Base-by-base conservation (phyloP, 805 yeast species). In the Priceomyces carsonii region DNA sequence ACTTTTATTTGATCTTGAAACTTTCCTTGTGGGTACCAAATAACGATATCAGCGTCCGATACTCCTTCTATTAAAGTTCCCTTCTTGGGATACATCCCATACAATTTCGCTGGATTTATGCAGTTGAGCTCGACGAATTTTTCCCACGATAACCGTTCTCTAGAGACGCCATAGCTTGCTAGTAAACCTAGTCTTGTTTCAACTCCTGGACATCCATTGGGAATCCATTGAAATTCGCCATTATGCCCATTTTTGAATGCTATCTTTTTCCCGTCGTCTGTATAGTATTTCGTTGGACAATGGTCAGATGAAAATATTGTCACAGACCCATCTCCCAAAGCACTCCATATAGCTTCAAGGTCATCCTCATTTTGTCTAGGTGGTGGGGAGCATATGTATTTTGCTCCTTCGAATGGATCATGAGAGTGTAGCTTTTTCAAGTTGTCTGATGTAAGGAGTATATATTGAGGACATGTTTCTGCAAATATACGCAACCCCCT, bases 401-500 rank as follows among this genome's bases (percentile, higher is more conserved):
- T 72, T 8, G 78, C 76, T 6, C 77, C 77, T 39, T 62, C 67
- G 42, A 69, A 72, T 5, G 27, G 24, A 21, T 36, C 40, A 12
- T 27, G 23, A 23, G 31, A 36, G 27, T 36, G 40, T 7, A 17
- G 27, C 51, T 50, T 29, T 35, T 58, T 57, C 35, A 67, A 44
- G 15, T 51, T 53, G 24, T 66, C 71, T 20, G 68, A 61, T 3
- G 73, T 67, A 17, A 72, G 44, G 36, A 69, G 64, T 18, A 71
- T 48, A 40, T 72, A 72, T 51, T 72, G 78, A 8, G 77, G 77
- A 42, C 78, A 72, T 1, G 78, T 71, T 43, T 72, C 77, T 5
- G 75, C 73, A 44, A 54, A 66, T 3, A 72, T 57, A n/a, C 76
- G 75, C 15, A 58, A 47, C 36, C 62, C 48, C 12, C 57, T 45